Conservation (phyloP, 768 basidiomycete genomes). For the Daedaleopsis nitida region DNA sequence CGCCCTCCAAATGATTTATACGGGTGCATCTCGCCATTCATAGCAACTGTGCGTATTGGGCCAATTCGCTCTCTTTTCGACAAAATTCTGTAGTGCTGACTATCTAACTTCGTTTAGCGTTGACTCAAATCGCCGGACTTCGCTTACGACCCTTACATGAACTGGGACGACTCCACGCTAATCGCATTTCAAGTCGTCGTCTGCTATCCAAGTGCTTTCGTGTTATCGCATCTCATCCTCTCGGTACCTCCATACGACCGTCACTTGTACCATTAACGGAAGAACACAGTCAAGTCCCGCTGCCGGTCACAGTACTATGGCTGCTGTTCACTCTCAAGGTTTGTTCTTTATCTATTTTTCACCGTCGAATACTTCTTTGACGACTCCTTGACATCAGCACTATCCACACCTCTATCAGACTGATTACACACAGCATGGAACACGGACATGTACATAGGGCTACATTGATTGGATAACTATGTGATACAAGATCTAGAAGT, state of each 20-base stretch:
- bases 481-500: slow-evolving; percentile 47
- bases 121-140: not conserved
- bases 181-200: not conserved
- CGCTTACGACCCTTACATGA: not conserved
- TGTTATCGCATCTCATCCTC: slow-evolving; percentile 1
- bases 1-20: slow-evolving; percentile 18
- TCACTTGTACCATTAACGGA: slow-evolving; percentile 3
- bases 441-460: slow-evolving; percentile 12
- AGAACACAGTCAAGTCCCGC: not conserved
- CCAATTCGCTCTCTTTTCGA: not conserved
- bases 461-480: slow-evolving; percentile 12
- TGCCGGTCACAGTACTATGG: not conserved
- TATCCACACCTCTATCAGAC: not conserved
- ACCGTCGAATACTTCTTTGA: no score
- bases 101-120: not conserved
- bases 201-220: slow-evolving; percentile 15
- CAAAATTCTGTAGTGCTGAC: not conserved
- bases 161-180: slow-evolving; percentile 2
- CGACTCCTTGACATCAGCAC: no score
- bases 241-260: not conserved
- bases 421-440: not conserved
- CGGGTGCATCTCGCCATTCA: slow-evolving; percentile 9
- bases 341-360: no score
- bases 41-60: slow-evolving; percentile 7
- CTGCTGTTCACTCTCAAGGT: not conserved